These are phyloP conservation scores for Fusarium verrucosum DNA, from an alignment of 2,329 filamentous ascomycete species.

Conservation along the genomic window DNA sequence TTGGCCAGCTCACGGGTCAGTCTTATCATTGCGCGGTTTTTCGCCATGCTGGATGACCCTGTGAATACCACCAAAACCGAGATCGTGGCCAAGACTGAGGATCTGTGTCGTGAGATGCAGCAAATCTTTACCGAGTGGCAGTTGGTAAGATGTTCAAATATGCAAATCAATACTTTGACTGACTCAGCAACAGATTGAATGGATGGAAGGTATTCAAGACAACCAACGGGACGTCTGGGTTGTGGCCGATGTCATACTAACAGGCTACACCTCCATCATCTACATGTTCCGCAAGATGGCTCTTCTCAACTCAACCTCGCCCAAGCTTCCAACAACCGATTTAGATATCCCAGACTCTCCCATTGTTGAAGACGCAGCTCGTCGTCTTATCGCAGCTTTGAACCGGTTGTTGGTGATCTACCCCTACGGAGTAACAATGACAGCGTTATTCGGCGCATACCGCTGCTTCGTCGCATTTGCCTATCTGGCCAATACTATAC, in stretches of 20 bases:
- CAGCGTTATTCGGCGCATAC: conserved; percentile 42
- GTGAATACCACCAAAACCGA: conserved; percentile 29
- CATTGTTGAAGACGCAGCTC: conserved; percentile 42
- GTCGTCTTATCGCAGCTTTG: conserved; percentile 36
- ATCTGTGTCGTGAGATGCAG: conserved; percentile 43
- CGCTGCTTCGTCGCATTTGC: conserved; percentile 44
- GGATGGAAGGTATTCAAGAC: conserved; percentile 30
- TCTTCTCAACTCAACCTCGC: conserved; percentile 42
- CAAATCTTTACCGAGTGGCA: conserved; percentile 45
- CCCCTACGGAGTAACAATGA: conserved; percentile 41
- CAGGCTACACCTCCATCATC: conserved; percentile 46
- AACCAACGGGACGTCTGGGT: conserved; percentile 43
- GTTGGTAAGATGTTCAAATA: conserved; percentile 23
- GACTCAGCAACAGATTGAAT: conserved; percentile 33
- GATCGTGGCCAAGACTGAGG: conserved; percentile 42
- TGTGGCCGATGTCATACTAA: conserved; percentile 44
- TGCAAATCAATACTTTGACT: rapidly evolving
- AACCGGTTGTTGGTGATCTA: conserved; percentile 31
- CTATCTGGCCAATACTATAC: conserved; percentile 39
- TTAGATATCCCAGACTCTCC: conserved; percentile 45
- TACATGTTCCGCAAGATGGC: conserved; percentile 49
- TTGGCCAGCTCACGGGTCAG: conserved; percentile 45
- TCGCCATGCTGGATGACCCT: conserved; percentile 42
- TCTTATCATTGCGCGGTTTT: conserved; percentile 45
- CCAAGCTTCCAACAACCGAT: conserved; percentile 40